These are phyloP conservation scores for Pseudocercospora musae DNA, from an alignment of 2,329 filamentous ascomycete genomes.

Conservation along the genomic window DNA sequence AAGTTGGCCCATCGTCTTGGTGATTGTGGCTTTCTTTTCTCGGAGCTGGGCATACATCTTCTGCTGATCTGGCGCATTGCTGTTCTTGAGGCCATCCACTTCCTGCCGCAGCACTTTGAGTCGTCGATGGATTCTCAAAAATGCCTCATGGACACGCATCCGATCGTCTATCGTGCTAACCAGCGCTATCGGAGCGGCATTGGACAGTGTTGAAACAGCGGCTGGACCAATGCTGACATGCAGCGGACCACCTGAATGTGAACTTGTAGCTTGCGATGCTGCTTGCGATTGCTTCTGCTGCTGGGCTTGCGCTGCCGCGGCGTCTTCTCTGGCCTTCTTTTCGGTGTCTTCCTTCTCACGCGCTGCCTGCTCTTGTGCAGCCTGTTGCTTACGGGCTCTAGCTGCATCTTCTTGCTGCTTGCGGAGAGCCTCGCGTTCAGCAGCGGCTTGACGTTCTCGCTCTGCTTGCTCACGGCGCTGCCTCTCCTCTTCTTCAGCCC, in stretches of 20 bases:
- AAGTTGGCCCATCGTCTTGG: slow-evolving; percentile 51
- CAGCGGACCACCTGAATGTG: not conserved
- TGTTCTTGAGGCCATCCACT: slow-evolving; percentile 51
- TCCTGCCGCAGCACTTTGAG: slow-evolving; percentile 60
- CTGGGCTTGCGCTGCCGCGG: slow-evolving; percentile 10
- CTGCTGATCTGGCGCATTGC: not conserved
- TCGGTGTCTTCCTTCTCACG: slow-evolving; percentile 5
- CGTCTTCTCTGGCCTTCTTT: slow-evolving; percentile 7
- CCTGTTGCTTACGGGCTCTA: not conserved
- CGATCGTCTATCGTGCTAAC: slow-evolving; percentile 9
- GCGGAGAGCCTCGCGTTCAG: slow-evolving; percentile 1
- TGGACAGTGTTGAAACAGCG: not conserved
- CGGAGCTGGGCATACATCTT: slow-evolving; percentile 44
- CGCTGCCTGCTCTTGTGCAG: slow-evolving; percentile 3
- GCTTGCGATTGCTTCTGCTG: slow-evolving; percentile 4
- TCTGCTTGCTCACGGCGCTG: slow-evolving; percentile 9
- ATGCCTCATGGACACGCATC: slow-evolving; percentile 12
- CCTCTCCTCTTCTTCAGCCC: slow-evolving; percentile 9
- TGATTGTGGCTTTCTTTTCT: slow-evolving; percentile 56
- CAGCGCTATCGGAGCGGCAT: slow-evolving; percentile 3
- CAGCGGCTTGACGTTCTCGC: slow-evolving; percentile 3
- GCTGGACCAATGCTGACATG: slow-evolving; percentile 1
- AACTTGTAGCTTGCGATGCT: not conserved
- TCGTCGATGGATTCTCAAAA: slow-evolving; percentile 35
- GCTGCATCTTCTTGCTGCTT: slow-evolving; percentile 7